Evolutionary conservation across 2,329 filamentous ascomycete species (phyloP), one percentile per base, ranked within the genome.

Genomic region (Dactylella cylindrospora): DNA sequence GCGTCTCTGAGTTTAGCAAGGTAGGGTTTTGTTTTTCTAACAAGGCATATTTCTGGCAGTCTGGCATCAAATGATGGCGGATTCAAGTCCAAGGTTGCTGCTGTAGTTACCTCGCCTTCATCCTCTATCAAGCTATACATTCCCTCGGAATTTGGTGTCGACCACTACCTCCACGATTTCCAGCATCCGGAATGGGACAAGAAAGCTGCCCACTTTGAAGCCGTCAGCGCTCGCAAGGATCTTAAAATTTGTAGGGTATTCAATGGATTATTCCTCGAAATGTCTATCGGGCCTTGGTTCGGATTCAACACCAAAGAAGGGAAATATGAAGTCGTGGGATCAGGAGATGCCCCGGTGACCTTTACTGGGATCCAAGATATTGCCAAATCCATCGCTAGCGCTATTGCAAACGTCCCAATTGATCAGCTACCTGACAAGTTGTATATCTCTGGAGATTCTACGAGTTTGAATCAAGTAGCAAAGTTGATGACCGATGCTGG

Each of bases 71-170:
- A 35, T 12, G 59, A 57, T 28, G 47, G 38, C 15, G 51, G 46
- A 10, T 64, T 64, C 51, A 55, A 64, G 32, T 36, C 32, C 8
- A 57, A 57, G 20, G 19, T 64, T 17, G 59, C 52, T 17, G 26
- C 50, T 20, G 40, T 45, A 17, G 28, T 64, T 17, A 22, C 32
- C 31, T 55, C 44, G 8, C 38, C 59, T 8, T 51, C 40, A 13
- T 64, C 71, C 0, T 38, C 65, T 0, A 54, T 73, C 22, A 68
- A 67, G 53, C 49, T 73, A 4, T 74, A 74, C 59, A 68, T 73
- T 38, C 70, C 70, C 8, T 73, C 72, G 3, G 72, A 73, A 22
- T 73, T 73, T 43, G 72, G 72, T 9, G 72, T 73, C 31, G 70
- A 74, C 51, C 72, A 74, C 49, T 71, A 72, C 39, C 39, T 72